Evolutionary conservation across 495 filamentous ascomycete genomes (phyloP).

Genomic region (Tuber indicum): DNA sequence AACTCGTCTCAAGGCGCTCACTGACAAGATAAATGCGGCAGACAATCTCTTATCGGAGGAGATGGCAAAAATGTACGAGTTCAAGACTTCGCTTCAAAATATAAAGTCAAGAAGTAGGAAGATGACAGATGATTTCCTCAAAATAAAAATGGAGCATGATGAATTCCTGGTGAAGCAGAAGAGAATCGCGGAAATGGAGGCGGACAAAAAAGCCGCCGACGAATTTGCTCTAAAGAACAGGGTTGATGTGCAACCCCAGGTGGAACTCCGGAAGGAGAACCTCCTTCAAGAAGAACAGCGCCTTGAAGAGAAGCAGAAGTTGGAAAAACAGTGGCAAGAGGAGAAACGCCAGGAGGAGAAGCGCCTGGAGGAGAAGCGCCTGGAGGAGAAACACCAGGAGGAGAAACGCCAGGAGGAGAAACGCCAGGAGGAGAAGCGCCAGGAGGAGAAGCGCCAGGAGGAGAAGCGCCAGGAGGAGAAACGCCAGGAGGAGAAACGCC

Average conservation of each 20-base stretch:
- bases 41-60: background rate
- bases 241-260: constrained; percentile 7
- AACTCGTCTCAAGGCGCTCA: background rate
- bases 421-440: background rate
- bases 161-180: background rate
- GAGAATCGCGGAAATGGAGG: background rate
- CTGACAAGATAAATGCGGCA: background rate
- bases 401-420: background rate
- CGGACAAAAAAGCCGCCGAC: background rate
- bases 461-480: constrained; percentile 10
- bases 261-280: constrained; percentile 8
- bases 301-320: background rate
- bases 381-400: background rate
- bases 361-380: too few relatives aligned
- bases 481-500: constrained; percentile 9
- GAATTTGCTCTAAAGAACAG: background rate
- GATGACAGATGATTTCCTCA: background rate
- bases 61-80: background rate
- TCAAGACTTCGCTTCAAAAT: background rate
- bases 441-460: constrained; percentile 8
- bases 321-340: background rate
- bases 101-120: constrained; percentile 14
- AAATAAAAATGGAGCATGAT: background rate
- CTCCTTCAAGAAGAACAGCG: background rate
- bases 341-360: background rate